Base-by-base conservation (phyloP, 805 yeast genomes). In the Barnettozyma wickerhamii region DNA sequence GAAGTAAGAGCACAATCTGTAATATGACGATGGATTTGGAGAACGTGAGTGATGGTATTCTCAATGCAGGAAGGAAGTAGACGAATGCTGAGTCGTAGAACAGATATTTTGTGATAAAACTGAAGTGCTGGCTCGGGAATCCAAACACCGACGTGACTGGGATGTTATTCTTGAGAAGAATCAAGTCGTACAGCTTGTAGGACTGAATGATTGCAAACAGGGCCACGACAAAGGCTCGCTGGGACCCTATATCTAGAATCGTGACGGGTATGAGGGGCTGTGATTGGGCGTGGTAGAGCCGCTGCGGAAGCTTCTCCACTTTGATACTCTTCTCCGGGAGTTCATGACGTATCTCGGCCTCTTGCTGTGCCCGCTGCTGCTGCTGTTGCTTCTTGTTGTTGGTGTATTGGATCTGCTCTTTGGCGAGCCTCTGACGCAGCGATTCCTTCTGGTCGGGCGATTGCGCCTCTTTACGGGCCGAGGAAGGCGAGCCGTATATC, bases 101-200 rank as follows among this genome's bases (percentile, higher is more conserved):
- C 42, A 81, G 67, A 57, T 86, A 90, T 57, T 88, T 87, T 47
- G 82, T 53, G 17, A 85, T 65, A 56, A 84, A 86, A 15, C 72
- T 68, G 62, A 76, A 67, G 55, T 75, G 69, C 45, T 79, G 70
- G 53, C 68, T 61, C 37, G 70, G 55, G 54, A 71, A 64, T 5
- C 63, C 61, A 1, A 65, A 41, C 1, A 64, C 43, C 12, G 66
- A 57, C 1, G 65, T 48, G 38, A 50, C 55, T 13, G 58, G 60
- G 28, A 49, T 42, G 14, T 69, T 73, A 19, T 75, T 69, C 51
- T 80, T 79, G 42, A 85, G 62, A 18, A 78, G 58, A 26, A 81
- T 63, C 31, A 85, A 61, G 56, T 87, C 95, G 51, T 84, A 85
- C 1, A 86, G 42, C 57, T 93, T 91, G 76, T 84, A 84, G n/a